Percentiles rank a stretch among this genome's conserved stretches.
Conservation (phyloP, 2,329 filamentous ascomycete genomes). For the Aspergillus unguis region DNA sequence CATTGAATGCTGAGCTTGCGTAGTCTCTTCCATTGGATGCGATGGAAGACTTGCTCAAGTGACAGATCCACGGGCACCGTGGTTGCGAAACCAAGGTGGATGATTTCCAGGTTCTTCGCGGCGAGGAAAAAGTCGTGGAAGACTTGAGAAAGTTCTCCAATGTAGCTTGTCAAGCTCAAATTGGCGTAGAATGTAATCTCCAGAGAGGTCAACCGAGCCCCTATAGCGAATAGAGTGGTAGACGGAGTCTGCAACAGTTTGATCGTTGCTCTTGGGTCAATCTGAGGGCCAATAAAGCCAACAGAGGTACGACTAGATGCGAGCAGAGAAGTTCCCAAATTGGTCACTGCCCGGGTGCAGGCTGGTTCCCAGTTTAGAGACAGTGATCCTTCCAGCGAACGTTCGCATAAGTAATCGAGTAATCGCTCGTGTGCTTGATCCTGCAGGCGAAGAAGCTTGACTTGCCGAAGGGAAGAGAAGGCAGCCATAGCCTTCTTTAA, state of each 20-base stretch:
- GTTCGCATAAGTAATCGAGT: slow-evolving; percentile 50
- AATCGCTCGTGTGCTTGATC: slow-evolving; percentile 58
- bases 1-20: slow-evolving; percentile 63
- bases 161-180: slow-evolving; percentile 55
- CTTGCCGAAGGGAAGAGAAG: slow-evolving; percentile 60
- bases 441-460: slow-evolving; percentile 62
- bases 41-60: slow-evolving; percentile 61
- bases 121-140: slow-evolving; percentile 58
- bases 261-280: slow-evolving; percentile 59
- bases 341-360: slow-evolving; percentile 60
- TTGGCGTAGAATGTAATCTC: slow-evolving; percentile 63
- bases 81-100: slow-evolving; percentile 64
- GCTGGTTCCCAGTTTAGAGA: slow-evolving; percentile 61
- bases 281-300: slow-evolving; percentile 61
- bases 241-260: slow-evolving; percentile 49
- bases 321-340: slow-evolving; percentile 56
- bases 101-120: slow-evolving; percentile 58
- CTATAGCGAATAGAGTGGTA: slow-evolving; percentile 50
- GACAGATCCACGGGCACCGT: slow-evolving; percentile 55
- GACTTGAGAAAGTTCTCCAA: slow-evolving; percentile 55
- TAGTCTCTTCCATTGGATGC: slow-evolving; percentile 59
- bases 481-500: slow-evolving; percentile 55
- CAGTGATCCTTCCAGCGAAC: slow-evolving; percentile 46
- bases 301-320: slow-evolving; percentile 55
- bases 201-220: slow-evolving; percentile 57